Evolutionary conservation across 75 land plant genomes (phyloP).

Genomic region (Sequoia sempervirens): DNA sequence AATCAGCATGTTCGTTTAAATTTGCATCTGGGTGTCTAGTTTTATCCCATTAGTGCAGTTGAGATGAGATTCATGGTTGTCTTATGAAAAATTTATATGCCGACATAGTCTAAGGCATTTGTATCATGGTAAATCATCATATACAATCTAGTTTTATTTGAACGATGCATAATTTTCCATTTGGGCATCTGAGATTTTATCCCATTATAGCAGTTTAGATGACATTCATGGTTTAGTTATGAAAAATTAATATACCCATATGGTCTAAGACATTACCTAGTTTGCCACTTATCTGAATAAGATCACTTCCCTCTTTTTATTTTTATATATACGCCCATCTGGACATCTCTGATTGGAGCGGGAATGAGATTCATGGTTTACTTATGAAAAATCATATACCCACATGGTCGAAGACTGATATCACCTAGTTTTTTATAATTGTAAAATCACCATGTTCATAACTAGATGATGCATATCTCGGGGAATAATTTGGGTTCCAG

Average conservation of each 20-base stretch:
- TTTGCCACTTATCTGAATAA: neutral
- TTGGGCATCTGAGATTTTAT: neutral
- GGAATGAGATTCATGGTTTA: neutral
- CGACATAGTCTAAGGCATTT: too few species aligned
- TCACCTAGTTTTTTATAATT: too few species aligned
- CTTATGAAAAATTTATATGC: too few species aligned
- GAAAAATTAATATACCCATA: neutral
- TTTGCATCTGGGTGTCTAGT: neutral
- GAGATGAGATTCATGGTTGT: neutral
- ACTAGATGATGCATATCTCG: neutral
- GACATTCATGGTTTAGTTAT: neutral
- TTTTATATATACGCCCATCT: neutral
- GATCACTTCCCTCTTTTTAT: neutral
- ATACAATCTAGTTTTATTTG: neutral
- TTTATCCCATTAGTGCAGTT: neutral
- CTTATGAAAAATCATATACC: neutral
- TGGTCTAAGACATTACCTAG: neutral
- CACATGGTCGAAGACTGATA: neutral
- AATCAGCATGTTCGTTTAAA: too few species aligned
- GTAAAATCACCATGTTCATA: neutral
- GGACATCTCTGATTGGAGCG: neutral
- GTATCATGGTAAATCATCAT: neutral
- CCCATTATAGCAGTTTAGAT: neutral
- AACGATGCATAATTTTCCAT: neutral
- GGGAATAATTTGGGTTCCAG: neutral